Evolutionary conservation across 148 eudicot species (phyloP).

Genomic region (Spergularia bocconei): DNA sequence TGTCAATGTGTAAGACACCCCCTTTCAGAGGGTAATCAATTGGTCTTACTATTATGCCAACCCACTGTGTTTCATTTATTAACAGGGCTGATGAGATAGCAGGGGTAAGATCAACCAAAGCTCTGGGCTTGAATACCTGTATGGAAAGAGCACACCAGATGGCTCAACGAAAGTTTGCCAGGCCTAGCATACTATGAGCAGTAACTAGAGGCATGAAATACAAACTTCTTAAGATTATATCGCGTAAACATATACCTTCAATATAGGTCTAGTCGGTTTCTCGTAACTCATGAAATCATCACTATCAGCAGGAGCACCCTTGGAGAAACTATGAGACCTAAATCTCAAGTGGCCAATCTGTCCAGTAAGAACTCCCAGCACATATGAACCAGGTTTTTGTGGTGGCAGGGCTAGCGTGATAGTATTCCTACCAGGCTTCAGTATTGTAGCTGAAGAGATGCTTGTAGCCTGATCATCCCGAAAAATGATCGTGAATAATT

Average conservation of each 20-base stretch:
- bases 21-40: constrained; percentile 86
- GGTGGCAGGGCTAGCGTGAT: constrained; percentile 81
- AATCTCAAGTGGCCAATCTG: constrained; percentile 93
- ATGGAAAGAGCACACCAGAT: constrained; percentile 17
- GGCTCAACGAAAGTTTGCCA: not conserved
- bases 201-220: constrained; percentile 6
- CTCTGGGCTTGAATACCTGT: constrained; percentile 87
- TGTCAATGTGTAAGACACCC: constrained; percentile 76
- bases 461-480: constrained; percentile 58
- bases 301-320: constrained; percentile 86
- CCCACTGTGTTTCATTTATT: constrained; percentile 93
- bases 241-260: constrained; percentile 54
- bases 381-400: constrained; percentile 97
- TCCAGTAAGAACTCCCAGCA: constrained; percentile 93
- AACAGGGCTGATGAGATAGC: constrained; percentile 94
- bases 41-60: constrained; percentile 87
- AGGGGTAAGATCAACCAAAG: constrained; percentile 91
- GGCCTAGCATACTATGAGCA: constrained; percentile 1
- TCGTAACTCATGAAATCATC: constrained; percentile 99
- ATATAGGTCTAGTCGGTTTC: constrained; percentile 92
- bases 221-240: not conserved
- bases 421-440: constrained; percentile 85
- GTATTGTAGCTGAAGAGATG: constrained; percentile 60
- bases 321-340: constrained; percentile 96
- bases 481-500: constrained; percentile 10